phyloP scores from a whole-genome alignment of 169 alveolate species.

The Plasmodium vivax region DNA sequence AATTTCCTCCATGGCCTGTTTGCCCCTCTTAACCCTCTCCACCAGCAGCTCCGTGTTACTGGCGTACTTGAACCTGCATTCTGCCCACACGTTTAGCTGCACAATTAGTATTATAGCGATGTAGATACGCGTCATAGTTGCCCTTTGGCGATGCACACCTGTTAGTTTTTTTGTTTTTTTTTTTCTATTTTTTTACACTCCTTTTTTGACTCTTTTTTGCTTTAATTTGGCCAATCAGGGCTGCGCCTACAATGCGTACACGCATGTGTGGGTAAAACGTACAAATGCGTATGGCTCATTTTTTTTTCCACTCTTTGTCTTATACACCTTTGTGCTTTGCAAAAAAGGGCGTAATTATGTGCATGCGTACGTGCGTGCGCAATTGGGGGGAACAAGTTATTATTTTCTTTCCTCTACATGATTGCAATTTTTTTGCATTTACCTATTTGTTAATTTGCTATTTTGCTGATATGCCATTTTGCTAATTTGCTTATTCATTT shows the following conservation, averaged over 20 bases:
- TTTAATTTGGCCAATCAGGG: neutral
- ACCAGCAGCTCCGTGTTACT: slow-evolving; percentile 29
- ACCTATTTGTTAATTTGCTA: neutral
- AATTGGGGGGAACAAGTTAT: neutral
- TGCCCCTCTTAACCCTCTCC: slow-evolving; percentile 68
- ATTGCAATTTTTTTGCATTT: neutral
- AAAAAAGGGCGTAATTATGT: neutral
- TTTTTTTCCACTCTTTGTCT: neutral
- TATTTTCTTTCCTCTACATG: neutral
- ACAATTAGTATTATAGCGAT: slow-evolving; percentile 6
- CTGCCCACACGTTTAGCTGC: slow-evolving; percentile 32
- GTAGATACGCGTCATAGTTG: slow-evolving; percentile 15
- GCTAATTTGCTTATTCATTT: too few relatives aligned
- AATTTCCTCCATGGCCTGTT: slow-evolving; percentile 62
- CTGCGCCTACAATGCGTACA: neutral
- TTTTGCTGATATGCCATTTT: neutral
- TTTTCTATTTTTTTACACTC: neutral
- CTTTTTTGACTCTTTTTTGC: neutral
- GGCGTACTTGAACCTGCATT: slow-evolving; percentile 52
- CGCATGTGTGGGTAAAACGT: neutral
- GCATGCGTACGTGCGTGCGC: neutral
- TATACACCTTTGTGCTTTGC: neutral
- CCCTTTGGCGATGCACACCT: neutral
- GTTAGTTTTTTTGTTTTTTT: neutral
- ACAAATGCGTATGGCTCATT: neutral